Evolutionary conservation across 495 filamentous ascomycete species (phyloP), one percentile per base, ranked within the genome.

Genomic region (Cercophora scortea): DNA sequence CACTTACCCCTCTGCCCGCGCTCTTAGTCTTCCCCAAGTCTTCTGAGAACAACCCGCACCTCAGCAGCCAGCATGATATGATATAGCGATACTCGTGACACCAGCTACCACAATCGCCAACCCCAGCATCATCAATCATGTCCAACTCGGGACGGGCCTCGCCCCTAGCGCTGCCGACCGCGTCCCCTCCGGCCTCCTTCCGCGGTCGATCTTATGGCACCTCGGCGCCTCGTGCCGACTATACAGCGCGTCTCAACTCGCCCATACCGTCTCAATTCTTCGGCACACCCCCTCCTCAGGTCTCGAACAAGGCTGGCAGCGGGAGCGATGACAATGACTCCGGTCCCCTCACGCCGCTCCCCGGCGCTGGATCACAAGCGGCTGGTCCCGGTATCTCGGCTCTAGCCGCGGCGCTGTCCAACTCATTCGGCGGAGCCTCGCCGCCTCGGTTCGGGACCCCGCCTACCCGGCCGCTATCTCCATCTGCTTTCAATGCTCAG

Each of bases 311-410:
- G 25, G 25, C 25, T 25, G 66, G 63, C 41, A 65, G 63, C 6
- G 65, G 61, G 3, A 59, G 52, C 15, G 25, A 25, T 25, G 25
- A 25, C 25, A 25, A 25, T 25, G 56, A 57, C 38, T 57, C 61
- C 42, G 75, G 67, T 15, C 62, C 52, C 40, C 50, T 75, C 50
- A 70, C 74, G 16, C 78, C 80, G 51, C 73, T 83, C 17, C 71
- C 79, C 1, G 80, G 80, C n/a, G 63, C 76, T 8, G 74, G 67
- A 39, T 69, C 66, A n/a, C 62, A 65, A 47, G 59, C 62, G 15
- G 80, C 74, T 0, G 87, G 86, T 5, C 86, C 86, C 3, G 87
- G 87, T 2, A 75, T 87, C 18, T 90, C 87, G 32, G 87, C 87
- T 58, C 81, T 91, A 51, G 84, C 87, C 18, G 85, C 85, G 17